phyloP scores from a whole-genome alignment of 768 basidiomycete species.

The Hericium erinaceus region DNA sequence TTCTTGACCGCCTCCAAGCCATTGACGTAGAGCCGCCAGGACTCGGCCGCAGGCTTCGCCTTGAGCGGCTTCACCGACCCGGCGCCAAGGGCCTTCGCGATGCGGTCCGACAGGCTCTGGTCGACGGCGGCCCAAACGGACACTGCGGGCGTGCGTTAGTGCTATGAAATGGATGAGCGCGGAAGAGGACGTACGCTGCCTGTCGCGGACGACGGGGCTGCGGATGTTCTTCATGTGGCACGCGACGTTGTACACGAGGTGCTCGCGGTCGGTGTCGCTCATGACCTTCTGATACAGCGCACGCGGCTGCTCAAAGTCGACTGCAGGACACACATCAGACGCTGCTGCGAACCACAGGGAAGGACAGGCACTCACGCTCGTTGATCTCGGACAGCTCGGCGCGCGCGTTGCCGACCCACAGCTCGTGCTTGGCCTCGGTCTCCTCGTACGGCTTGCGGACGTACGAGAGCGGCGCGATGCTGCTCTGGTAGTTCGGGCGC shows the following conservation, averaged over 20 bases:
- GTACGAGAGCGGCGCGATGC: constrained; percentile 65
- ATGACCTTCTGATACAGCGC: constrained; percentile 61
- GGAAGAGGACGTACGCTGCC: constrained; percentile 48
- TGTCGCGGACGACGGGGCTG: constrained; percentile 46
- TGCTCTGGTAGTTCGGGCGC: constrained; percentile 83
- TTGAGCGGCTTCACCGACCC: constrained; percentile 48
- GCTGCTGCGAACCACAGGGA: background rate
- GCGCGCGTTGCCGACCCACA: constrained; percentile 62
- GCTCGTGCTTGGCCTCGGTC: constrained; percentile 48
- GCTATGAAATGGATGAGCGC: background rate
- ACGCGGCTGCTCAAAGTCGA: constrained; percentile 82
- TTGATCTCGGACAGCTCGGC: constrained; percentile 66
- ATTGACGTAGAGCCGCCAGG: constrained; percentile 36
- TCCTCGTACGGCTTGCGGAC: constrained; percentile 30
- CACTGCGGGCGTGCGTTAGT: constrained; percentile 30
- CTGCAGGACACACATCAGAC: constrained; percentile 24
- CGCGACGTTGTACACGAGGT: constrained; percentile 59
- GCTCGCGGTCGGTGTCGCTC: constrained; percentile 47
- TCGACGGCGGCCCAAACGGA: constrained; percentile 75
- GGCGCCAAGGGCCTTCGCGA: constrained; percentile 67
- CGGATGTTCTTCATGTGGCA: constrained; percentile 56
- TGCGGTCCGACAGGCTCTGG: constrained; percentile 62
- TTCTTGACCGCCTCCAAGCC: background rate
- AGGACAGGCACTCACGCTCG: constrained; percentile 48
- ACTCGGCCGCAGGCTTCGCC: constrained; percentile 52